Conservation (phyloP, 208 protist species). For the Leishmania guyanensis region DNA sequence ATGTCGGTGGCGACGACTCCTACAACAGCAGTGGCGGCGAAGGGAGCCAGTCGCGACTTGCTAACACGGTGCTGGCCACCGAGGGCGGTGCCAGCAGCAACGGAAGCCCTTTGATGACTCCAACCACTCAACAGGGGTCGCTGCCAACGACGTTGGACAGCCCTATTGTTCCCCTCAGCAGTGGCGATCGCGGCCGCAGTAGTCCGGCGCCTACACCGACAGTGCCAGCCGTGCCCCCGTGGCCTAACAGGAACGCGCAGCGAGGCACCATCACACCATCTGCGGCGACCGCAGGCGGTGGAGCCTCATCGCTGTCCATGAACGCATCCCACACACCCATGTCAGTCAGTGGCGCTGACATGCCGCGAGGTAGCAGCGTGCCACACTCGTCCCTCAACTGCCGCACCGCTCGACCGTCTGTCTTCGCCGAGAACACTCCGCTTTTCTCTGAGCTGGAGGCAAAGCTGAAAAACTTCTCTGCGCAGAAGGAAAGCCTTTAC, state of each 20-base stretch:
- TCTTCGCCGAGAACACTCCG: conserved; percentile 32
- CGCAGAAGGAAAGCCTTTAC: conserved; percentile 73
- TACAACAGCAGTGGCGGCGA: not conserved
- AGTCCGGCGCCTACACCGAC: not conserved
- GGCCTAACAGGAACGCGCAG: not conserved
- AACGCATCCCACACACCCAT: not conserved
- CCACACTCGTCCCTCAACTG: conserved; percentile 15
- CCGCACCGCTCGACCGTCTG: conserved; percentile 29
- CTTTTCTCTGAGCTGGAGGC: conserved; percentile 58
- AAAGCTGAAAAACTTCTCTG: conserved; percentile 54
- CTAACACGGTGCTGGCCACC: not conserved
- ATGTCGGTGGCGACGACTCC: not conserved
- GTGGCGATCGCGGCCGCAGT: not conserved
- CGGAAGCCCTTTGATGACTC: not conserved
- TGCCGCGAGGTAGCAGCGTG: conserved; percentile 9
- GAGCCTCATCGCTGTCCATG: not conserved
- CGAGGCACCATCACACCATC: conserved; percentile 21
- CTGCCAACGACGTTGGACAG: not conserved
- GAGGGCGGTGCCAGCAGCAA: not conserved
- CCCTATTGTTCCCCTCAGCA: not conserved
- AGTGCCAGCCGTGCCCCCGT: not conserved
- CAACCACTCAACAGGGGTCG: not conserved
- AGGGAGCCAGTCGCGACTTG: not conserved
- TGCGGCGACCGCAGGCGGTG: not conserved
- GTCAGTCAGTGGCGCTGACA: not conserved